Base-by-base conservation (phyloP, 2,329 filamentous ascomycete genomes). In the Capronia coronata region DNA sequence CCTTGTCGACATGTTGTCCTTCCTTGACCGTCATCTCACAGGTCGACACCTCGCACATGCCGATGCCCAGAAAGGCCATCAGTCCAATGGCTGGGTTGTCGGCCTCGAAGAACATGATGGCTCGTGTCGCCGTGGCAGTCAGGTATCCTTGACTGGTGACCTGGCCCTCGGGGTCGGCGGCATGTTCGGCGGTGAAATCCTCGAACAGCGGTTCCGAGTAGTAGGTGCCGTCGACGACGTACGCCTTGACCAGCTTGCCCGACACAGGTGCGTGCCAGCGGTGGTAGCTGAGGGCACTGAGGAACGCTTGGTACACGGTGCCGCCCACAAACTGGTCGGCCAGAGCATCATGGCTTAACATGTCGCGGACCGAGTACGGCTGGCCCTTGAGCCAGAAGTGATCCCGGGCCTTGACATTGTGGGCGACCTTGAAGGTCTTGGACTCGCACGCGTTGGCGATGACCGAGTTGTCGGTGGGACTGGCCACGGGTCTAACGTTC, bases 1-100 rank as follows among this genome's bases (percentile, higher is more conserved):
- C 86, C 71, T 87, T 88, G 45, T 71, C 71, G 13, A 89, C 62
- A 45, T 75, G 73, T 62, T 87, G 75, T 0, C 83, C 84, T 61
- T 82, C 77, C 58, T 73, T 73, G 9, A 86, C 82, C 0, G 79
- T 84, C 42, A 86, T 80, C 44, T 87, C 83, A 60, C 84, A 87
- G 0, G 82, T 82, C 50, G 77, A 83, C 10, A 88, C 84, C 66
- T 90, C 85, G 35, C 80, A 82, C 85, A 89, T 88, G 1, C 85
- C 86, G 2, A 89, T 76, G 1, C 77, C 80, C 10, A 89, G 69
- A 56, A 88, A 84, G 0, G 76, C 81, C 72, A 89, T 77, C 25
- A 88, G 67, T 0, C 85, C 85, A 30, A 88, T 80, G 1, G 71
- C 71, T 1, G 74, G 71, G 55, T 86, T 82, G 56, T 86, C 83